Conservation (phyloP, 2,329 filamentous ascomycete genomes). For the Penicillium frequentans region DNA sequence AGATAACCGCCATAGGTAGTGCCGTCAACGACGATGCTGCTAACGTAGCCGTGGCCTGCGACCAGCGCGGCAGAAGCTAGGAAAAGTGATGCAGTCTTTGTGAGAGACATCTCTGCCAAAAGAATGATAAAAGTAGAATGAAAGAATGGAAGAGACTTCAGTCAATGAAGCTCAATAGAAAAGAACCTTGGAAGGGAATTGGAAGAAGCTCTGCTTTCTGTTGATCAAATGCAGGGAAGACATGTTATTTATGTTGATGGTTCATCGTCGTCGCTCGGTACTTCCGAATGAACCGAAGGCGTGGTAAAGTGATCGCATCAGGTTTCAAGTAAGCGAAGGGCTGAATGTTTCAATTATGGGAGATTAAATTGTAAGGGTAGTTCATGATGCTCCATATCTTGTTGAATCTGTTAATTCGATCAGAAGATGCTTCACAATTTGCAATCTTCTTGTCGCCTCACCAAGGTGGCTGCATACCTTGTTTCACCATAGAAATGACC, state of each 20-base stretch:
- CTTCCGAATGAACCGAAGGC: not conserved
- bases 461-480: not conserved
- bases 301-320: not conserved
- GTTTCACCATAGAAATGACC: not conserved
- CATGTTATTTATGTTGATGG: not conserved
- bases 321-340: not conserved
- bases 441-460: not conserved
- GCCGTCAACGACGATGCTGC: slow-evolving; percentile 29
- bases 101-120: slow-evolving; percentile 22
- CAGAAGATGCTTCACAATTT: not conserved
- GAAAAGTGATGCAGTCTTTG: slow-evolving; percentile 24
- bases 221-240: not conserved
- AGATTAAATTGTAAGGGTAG: not conserved
- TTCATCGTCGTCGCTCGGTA: not conserved
- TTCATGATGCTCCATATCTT: not conserved
- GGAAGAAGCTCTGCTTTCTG: not conserved
- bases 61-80: slow-evolving; percentile 33
- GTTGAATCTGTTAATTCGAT: not conserved
- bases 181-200: not conserved
- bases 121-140: not conserved
- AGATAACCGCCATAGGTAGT: slow-evolving; percentile 42
- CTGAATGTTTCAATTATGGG: not conserved
- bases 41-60: slow-evolving; percentile 38
- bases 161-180: slow-evolving; percentile 4
- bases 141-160: slow-evolving; percentile 6